phyloP scores from a whole-genome alignment of 23 red algal species.

The Gracilaria gracilis region DNA sequence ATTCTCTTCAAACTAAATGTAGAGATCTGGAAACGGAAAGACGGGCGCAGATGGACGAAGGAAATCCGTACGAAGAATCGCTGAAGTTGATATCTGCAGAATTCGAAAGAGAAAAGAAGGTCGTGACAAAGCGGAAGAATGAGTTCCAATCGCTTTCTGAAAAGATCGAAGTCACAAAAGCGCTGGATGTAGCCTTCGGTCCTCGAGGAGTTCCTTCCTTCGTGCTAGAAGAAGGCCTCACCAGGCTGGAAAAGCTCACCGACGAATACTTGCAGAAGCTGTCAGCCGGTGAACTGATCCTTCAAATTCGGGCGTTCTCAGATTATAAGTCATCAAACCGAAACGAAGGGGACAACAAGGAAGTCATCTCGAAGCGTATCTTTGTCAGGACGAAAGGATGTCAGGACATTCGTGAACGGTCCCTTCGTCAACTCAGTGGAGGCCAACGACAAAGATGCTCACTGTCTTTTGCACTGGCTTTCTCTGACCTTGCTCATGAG shows the following conservation, averaged over 20 bases:
- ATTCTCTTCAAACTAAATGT: constrained; percentile 17
- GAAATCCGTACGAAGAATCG: constrained; percentile 44
- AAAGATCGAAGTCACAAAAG: constrained; percentile 20
- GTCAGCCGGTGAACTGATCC: constrained; percentile 63
- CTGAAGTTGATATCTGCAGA: constrained; percentile 23
- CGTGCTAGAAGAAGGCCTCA: constrained; percentile 70
- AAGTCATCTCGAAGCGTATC: constrained; percentile 77
- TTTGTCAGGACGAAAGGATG: constrained; percentile 8
- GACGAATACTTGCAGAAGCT: constrained; percentile 62
- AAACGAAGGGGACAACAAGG: constrained; percentile 57
- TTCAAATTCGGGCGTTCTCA: constrained; percentile 63
- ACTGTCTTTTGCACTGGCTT: constrained; percentile 78
- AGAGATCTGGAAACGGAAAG: constrained; percentile 38
- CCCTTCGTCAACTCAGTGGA: constrained; percentile 73
- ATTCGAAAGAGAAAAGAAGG: not conserved
- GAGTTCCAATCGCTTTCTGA: constrained; percentile 38
- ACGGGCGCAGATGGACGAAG: constrained; percentile 5
- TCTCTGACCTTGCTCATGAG: constrained; percentile 68
- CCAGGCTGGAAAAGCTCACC: constrained; percentile 58
- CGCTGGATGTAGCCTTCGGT: constrained; percentile 67
- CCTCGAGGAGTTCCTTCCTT: constrained; percentile 68
- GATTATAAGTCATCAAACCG: constrained; percentile 61
- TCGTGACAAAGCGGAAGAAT: constrained; percentile 18
- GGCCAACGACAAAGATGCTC: constrained; percentile 81
- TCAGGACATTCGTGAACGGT: constrained; percentile 29